Percentiles rank a stretch among this genome's conserved stretches.
These are phyloP conservation scores for Heliamphora pulchella DNA, from an alignment of 179 eudicot genomes.

Conservation along the genomic window DNA sequence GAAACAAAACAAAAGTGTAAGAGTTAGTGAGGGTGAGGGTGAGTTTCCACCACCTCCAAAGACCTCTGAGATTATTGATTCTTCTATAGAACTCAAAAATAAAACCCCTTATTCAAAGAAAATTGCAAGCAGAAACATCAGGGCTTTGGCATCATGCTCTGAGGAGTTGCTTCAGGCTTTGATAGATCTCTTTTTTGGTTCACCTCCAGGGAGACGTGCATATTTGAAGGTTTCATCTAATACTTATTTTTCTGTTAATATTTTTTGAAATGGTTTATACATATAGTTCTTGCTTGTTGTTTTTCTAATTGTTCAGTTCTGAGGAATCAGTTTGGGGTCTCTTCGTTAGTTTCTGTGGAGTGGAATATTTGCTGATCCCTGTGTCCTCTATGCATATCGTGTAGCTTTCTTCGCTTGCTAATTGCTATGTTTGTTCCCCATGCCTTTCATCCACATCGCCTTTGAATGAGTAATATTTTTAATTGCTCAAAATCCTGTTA, in stretches of 20 bases:
- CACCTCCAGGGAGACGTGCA: conserved; percentile 41
- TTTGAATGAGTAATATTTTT: neutral
- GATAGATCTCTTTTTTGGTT: conserved; percentile 40
- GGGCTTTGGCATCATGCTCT: conserved; percentile 49
- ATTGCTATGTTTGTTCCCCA: neutral
- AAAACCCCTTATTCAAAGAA: conserved; percentile 40
- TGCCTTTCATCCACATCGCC: neutral
- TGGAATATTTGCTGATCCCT: neutral
- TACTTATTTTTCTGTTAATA: neutral
- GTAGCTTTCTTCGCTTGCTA: neutral
- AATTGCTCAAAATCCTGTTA: neutral
- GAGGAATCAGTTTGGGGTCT: neutral
- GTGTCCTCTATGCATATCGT: conserved; percentile 11
- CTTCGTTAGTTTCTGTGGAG: neutral
- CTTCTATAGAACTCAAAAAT: conserved; percentile 22
- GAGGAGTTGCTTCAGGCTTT: conserved; percentile 54
- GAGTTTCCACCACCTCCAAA: conserved; percentile 25
- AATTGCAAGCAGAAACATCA: conserved; percentile 44
- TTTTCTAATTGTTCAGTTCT: neutral
- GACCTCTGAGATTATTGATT: conserved; percentile 24
- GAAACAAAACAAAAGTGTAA: conserved; percentile 41
- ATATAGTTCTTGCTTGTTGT: neutral
- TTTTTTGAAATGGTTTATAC: conserved; percentile 10
- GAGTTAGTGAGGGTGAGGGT: conserved; percentile 28
- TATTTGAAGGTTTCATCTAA: conserved; percentile 47